Evolutionary conservation across 805 yeast species (phyloP), one percentile per base, ranked within the genome.

Genomic region (Candida broadrunensis): DNA sequence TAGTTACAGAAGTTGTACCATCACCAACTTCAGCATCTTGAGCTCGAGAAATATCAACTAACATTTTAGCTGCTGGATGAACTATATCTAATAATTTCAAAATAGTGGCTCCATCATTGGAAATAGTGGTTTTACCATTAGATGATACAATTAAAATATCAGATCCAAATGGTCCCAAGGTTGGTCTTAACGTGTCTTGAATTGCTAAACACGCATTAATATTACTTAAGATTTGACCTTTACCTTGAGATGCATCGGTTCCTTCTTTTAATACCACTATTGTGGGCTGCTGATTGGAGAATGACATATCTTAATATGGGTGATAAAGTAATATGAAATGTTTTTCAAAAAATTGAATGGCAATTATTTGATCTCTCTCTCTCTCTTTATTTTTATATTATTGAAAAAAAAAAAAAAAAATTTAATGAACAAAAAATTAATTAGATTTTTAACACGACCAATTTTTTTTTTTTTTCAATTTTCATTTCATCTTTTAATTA

Each of bases 21-120:
- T 93, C 98, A 45, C 98, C 98, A 50, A 91, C 96, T 64, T 91
- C 97, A 45, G 95, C 96, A 63, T 93, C 99, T 71, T 93, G 99
- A 16, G 95, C 91, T 62, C 93, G 84, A 37, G 97, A 85, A 42
- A 93, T 85, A 60, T 95, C 95, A 24, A 95, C 99, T 50, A 93
- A 72, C 41, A 91, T 91, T 55, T 88, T 89, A 11, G 99, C 99
- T 9, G 99, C 99, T 8, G 99, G 99, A 57, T 93, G 99, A 19
- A 93, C 97, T 41, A 93, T 95, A 58, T 93, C 99, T 50, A 93
- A 69, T 42, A 93, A 73, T 60, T 85, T 88, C 61, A 93, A 72
- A 53, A 93, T 91, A 2, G 99, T 93, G 31, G 99, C 99, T 51
- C 99, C 99, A 61, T 93, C 99, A 63, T 93, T 93, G 33, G 99